Conservation (phyloP, 2,329 filamentous ascomycete species). For the Colletotrichum sp. region DNA sequence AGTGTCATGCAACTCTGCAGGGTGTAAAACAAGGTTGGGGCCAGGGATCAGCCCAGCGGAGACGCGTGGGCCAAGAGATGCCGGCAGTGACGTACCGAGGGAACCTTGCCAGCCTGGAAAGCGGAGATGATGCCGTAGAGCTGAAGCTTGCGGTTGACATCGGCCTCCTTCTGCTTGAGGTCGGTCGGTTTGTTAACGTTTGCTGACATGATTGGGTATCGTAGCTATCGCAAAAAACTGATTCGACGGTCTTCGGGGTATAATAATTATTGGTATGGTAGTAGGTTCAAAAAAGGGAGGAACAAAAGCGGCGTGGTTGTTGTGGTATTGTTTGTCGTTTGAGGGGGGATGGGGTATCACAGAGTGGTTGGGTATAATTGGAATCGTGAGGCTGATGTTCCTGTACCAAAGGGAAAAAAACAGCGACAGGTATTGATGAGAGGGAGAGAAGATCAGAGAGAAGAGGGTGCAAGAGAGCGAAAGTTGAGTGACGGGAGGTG, state of each 20-base stretch:
- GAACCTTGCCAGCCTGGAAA: constrained; percentile 88
- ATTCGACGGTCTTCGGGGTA: neutral
- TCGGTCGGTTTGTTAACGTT: constrained; percentile 78
- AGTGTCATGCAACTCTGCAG: constrained; percentile 1
- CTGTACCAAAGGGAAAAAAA: neutral
- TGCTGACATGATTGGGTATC: constrained; percentile 34
- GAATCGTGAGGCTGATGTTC: constrained; percentile 12
- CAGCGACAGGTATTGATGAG: constrained; percentile 16
- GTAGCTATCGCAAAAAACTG: neutral
- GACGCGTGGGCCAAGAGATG: neutral
- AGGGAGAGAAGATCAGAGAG: neutral
- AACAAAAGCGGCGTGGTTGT: neutral
- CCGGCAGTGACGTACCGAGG: constrained; percentile 67
- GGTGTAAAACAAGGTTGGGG: neutral
- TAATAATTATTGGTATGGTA: neutral
- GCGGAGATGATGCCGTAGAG: constrained; percentile 89
- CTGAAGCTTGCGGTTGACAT: constrained; percentile 94
- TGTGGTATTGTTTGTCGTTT: neutral
- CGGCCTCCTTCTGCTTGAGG: constrained; percentile 76
- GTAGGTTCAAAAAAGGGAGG: neutral
- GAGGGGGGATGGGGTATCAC: constrained; percentile 11
- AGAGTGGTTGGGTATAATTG: constrained; percentile 14
- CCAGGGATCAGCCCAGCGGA: neutral
- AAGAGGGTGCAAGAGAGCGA: neutral
- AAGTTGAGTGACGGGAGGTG: neutral